Base-by-base conservation (phyloP, 768 basidiomycete genomes). In the Sutorius australiensis region DNA sequence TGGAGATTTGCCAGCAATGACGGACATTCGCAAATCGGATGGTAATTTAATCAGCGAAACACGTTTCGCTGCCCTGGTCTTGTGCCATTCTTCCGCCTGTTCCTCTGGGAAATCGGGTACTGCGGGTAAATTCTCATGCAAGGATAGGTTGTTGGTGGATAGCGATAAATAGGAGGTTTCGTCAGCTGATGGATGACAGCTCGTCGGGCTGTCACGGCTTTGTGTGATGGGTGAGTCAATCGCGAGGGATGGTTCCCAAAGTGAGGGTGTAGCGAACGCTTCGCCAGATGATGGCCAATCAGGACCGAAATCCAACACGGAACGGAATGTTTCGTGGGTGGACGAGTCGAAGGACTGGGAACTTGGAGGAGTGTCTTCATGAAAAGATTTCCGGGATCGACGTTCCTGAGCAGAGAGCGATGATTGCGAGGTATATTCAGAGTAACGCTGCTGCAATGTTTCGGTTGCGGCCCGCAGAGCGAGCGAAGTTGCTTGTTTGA, bases 61-160 rank as follows among this genome's bases (percentile, higher is more conserved):
- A 9, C 91, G 85, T 60, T 90, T 87, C 13, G 89, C 90, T 33
- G 85, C 87, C 44, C 86, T 83, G 2, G 92, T 94, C 67, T 84
- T 84, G 69, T 89, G 76, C 92, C 92, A 94, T 47, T 87, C 86
- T 66, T 92, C 91, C n/a, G 92, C 90, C 67, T 86, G 77, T 66
- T 92, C 89, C 41, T 79, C 77, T 27, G 67, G 66, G 19, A 64
- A 72, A 61, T 84, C 82, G 16, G 67, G 67, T 30, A 73, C 74
- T 21, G 74, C 75, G 57, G 71, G 74, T 59, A 75, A 75, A 46
- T 71, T 76, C 59, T 82, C 80, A 51, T 78, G 80, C 12, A 65
- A 53, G n/a, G 59, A 54, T 39, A 47, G 65, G 34, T 57, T 57
- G 43, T 49, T 54, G 24, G 37, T 56, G 31, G 59, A 59, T 55